phyloP scores from a whole-genome alignment of 495 filamentous ascomycete genomes.

The Opeltia flavorubescens region DNA sequence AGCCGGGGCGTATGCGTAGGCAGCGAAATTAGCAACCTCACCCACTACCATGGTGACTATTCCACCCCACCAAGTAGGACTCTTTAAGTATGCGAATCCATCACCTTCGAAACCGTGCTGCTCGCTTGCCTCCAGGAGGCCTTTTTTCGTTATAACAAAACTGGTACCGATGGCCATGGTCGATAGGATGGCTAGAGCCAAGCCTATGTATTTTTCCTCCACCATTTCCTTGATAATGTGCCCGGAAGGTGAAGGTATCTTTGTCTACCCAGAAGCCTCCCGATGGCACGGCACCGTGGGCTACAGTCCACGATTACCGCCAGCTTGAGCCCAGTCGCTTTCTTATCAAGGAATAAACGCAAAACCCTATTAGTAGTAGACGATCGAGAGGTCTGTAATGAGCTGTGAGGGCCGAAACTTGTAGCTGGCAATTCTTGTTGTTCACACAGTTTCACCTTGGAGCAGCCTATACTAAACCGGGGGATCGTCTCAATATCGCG shows the following conservation, averaged over 20 bases:
- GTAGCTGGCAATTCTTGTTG: too few species aligned
- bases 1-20: conserved; percentile 94
- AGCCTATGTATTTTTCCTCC: conserved; percentile 66
- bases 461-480: too few species aligned
- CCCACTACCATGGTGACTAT: conserved; percentile 74
- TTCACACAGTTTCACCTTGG: too few species aligned
- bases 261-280: not conserved
- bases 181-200: conserved; percentile 76
- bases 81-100: conserved; percentile 84
- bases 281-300: not conserved
- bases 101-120: conserved; percentile 93
- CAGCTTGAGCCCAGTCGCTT: not conserved
- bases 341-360: too few species aligned
- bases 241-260: not conserved
- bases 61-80: conserved; percentile 89
- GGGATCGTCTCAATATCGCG: too few species aligned
- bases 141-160: conserved; percentile 92
- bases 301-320: not conserved
- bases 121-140: conserved; percentile 78
- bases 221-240: conserved; percentile 7
- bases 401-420: too few species aligned
- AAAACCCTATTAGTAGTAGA: too few species aligned
- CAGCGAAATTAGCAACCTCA: conserved; percentile 91
- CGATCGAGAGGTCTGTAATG: not conserved
- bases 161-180: conserved; percentile 88